These are phyloP conservation scores for Tolypocladium guangdongense DNA, from an alignment of 2,329 filamentous ascomycete genomes.

Conservation along the genomic window DNA sequence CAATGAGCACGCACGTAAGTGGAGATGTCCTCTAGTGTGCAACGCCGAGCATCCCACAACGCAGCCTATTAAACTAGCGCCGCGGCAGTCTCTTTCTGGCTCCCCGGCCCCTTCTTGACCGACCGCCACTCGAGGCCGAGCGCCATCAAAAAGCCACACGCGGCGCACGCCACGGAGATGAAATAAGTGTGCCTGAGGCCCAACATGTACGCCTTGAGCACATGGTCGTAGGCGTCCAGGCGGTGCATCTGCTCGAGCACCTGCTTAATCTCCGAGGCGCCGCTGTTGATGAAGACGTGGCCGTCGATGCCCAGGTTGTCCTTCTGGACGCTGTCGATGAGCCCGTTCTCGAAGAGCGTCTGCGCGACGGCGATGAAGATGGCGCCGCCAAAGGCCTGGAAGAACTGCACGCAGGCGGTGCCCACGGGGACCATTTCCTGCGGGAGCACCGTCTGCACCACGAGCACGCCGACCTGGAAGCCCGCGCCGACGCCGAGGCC, in stretches of 20 bases:
- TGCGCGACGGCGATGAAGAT: slow-evolving; percentile 55
- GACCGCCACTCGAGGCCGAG: slow-evolving; percentile 41
- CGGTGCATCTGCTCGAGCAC: slow-evolving; percentile 31
- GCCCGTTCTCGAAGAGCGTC: slow-evolving; percentile 55
- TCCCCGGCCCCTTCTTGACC: slow-evolving; percentile 31
- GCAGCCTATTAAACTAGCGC: slow-evolving; percentile 6
- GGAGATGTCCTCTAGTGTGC: neutral
- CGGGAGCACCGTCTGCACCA: slow-evolving; percentile 40
- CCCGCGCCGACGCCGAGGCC: slow-evolving; percentile 41
- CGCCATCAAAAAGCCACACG: slow-evolving; percentile 31
- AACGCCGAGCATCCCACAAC: neutral
- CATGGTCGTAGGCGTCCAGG: slow-evolving; percentile 27
- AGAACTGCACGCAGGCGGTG: slow-evolving; percentile 45
- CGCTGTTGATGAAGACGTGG: slow-evolving; percentile 37
- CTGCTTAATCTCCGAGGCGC: slow-evolving; percentile 36
- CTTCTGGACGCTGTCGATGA: slow-evolving; percentile 39
- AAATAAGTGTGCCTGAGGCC: slow-evolving; percentile 41
- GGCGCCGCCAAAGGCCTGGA: slow-evolving; percentile 55
- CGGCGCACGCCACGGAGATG: slow-evolving; percentile 37
- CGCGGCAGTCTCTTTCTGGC: slow-evolving; percentile 14
- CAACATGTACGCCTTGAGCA: slow-evolving; percentile 36
- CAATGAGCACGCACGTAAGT: neutral
- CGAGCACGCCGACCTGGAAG: slow-evolving; percentile 36
- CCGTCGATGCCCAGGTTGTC: slow-evolving; percentile 35
- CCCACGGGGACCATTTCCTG: slow-evolving; percentile 38